Evolutionary conservation across 2,329 filamentous ascomycete species (phyloP), one percentile per base, ranked within the genome.

Genomic region (Colletotrichum euphorbiae): DNA sequence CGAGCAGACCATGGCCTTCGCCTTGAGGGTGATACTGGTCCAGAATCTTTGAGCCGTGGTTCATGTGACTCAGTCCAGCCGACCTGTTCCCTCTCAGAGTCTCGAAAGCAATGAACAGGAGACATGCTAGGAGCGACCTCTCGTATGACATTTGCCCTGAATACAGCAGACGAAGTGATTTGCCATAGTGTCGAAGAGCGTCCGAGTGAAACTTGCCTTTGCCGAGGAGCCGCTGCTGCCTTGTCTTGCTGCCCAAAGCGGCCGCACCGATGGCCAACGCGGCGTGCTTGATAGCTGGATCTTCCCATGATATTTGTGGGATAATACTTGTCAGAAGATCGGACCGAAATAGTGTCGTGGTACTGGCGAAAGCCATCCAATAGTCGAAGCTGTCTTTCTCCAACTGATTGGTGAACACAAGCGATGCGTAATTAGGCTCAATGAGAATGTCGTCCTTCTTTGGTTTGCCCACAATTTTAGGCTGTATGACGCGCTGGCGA

Each of bases 51-150:
- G 54, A 48, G 12, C 80, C 80, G 46, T 81, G 77, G 2, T 74
- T 79, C 45, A 81, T 73, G 63, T 81, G 80, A 60, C 79, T 80
- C 11, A 81, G 73, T 3, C 79, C 79, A 1, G 77, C 78, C 1
- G 78, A 74, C 64, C 77, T 76, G 19, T 81, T 80, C 2, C 79
- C 80, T 2, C 78, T 72, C 62, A 80, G 77, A 2, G 78, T 71
- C 55, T 81, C 80, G 52, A 81, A 81, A 68, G 78, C 80, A 45
- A 81, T 77, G 54, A 81, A 81, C 0, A 81, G 70, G 2, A 81
- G 71, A 0, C 80, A 81, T 1, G 79, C 78, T 2, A 81, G 64
- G 3, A 68, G 9, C 2, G 5, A 77, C 79, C 17, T 77, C 73
- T 17, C 81, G 42, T 1, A 76, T 73, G 36, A 79, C 76, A 15